Evolutionary conservation across 2,329 filamentous ascomycete genomes (phyloP).

Genomic region (Hymenoscyphus fraxineus): DNA sequence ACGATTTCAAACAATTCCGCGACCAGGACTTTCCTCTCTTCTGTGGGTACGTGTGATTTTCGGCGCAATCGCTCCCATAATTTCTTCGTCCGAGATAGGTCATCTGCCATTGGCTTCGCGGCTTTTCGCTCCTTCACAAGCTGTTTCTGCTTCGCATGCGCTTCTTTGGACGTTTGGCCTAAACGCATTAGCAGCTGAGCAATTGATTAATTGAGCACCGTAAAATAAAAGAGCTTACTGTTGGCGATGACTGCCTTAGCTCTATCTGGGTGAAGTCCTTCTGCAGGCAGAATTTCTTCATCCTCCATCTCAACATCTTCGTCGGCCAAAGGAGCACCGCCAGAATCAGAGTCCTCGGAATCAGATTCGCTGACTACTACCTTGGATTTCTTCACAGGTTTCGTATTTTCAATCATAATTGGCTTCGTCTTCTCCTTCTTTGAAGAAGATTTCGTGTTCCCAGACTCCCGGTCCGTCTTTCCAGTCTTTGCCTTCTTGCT

Average conservation of each 20-base stretch:
- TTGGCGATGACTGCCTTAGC: slow-evolving; percentile 31
- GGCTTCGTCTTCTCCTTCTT: slow-evolving; percentile 12
- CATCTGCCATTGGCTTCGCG: slow-evolving; percentile 87
- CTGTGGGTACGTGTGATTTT: slow-evolving; percentile 88
- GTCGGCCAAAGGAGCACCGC: slow-evolving; percentile 25
- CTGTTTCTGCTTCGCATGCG: slow-evolving; percentile 89
- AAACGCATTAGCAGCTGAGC: slow-evolving; percentile 13
- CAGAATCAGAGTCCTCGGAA: slow-evolving; percentile 39
- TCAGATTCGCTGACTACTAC: slow-evolving; percentile 38
- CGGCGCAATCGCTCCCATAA: slow-evolving; percentile 91
- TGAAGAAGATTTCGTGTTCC: not conserved
- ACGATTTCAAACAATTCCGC: slow-evolving; percentile 89
- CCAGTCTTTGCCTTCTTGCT: slow-evolving; percentile 50
- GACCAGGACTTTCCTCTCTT: slow-evolving; percentile 83
- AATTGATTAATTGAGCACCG: slow-evolving; percentile 37
- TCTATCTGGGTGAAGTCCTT: slow-evolving; percentile 36
- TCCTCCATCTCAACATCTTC: slow-evolving; percentile 26
- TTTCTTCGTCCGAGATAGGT: slow-evolving; percentile 86
- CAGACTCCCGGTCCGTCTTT: slow-evolving; percentile 10
- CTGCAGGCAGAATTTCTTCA: slow-evolving; percentile 33
- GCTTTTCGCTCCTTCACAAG: slow-evolving; percentile 85
- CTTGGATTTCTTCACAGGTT: slow-evolving; percentile 33
- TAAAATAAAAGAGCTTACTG: slow-evolving; percentile 20
- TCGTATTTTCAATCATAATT: slow-evolving; percentile 3
- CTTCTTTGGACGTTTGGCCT: slow-evolving; percentile 73